phyloP scores from a whole-genome alignment of 805 yeast genomes.

The Clavispora asparagi region DNA sequence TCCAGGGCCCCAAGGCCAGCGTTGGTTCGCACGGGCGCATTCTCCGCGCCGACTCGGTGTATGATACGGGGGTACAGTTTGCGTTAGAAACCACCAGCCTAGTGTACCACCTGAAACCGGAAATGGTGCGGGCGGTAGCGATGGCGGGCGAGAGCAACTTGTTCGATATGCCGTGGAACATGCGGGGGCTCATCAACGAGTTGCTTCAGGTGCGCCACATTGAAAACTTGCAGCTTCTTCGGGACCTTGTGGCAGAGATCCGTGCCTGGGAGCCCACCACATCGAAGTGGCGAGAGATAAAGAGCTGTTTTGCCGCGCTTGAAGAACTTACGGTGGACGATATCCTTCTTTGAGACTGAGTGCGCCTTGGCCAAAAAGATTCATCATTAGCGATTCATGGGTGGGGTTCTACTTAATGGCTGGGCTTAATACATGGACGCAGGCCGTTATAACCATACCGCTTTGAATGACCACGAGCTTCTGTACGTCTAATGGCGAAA shows the following conservation, averaged over 20 bases:
- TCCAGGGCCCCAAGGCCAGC: constrained; percentile 19
- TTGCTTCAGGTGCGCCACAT: constrained; percentile 28
- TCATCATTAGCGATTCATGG: too few species aligned
- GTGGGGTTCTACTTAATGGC: too few species aligned
- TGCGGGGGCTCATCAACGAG: constrained; percentile 34
- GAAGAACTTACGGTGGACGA: constrained; percentile 28
- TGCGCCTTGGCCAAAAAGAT: too few species aligned
- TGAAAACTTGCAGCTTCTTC: constrained; percentile 17
- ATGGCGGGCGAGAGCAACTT: constrained; percentile 10
- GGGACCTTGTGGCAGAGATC: constrained; percentile 21
- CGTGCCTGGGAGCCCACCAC: constrained; percentile 24
- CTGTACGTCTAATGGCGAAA: too few species aligned
- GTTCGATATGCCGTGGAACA: constrained; percentile 34
- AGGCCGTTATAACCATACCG: too few species aligned
- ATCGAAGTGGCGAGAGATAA: constrained; percentile 29
- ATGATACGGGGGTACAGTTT: constrained; percentile 25
- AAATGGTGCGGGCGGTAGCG: neutral
- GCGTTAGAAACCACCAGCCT: constrained; percentile 35
- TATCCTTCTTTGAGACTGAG: constrained; percentile 10
- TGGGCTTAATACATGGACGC: too few species aligned
- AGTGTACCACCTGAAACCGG: constrained; percentile 1
- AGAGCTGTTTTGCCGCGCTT: constrained; percentile 29
- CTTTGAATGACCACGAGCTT: too few species aligned
- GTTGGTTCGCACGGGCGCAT: constrained; percentile 27
- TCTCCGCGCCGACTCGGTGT: constrained; percentile 20